These are phyloP conservation scores for Chalciporus piperatoides DNA, from an alignment of 1,284 basidiomycete genomes.

Conservation along the genomic window DNA sequence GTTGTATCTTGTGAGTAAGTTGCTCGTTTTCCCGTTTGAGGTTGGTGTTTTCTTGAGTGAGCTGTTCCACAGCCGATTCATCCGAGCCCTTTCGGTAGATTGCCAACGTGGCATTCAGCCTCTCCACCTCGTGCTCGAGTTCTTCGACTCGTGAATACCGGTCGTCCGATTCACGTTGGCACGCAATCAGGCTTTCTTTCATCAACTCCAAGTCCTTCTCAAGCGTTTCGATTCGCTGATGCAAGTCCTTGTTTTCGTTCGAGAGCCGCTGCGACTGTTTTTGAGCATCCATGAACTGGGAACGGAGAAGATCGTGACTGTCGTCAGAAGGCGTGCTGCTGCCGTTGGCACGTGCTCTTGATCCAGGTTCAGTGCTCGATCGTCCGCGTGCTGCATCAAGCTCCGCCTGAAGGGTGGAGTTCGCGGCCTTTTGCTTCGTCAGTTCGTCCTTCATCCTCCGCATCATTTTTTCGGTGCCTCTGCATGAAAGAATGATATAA, in stretches of 20 bases:
- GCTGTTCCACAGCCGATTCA: conserved; percentile 68
- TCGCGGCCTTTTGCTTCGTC: conserved; percentile 82
- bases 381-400: conserved; percentile 65
- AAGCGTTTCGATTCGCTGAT: conserved; percentile 67
- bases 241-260: conserved; percentile 73
- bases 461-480: conserved; percentile 99
- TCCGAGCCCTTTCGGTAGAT: conserved; percentile 73
- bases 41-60: conserved; percentile 71
- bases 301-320: conserved; percentile 59
- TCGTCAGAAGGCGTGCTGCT: conserved; percentile 76
- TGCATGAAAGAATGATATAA: conserved; percentile 37
- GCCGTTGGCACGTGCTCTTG: conserved; percentile 68
- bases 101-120: conserved; percentile 68
- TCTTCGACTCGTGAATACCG: conserved; percentile 72
- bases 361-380: conserved; percentile 52
- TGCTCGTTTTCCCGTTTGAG: conserved; percentile 82
- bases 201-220: conserved; percentile 71
- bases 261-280: conserved; percentile 67
- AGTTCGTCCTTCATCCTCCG: conserved; percentile 95
- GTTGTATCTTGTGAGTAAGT: conserved; percentile 80
- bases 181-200: conserved; percentile 68
- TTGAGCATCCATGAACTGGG: conserved; percentile 67
- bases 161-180: conserved; percentile 75
- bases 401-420: conserved; percentile 75
- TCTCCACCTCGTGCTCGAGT: conserved; percentile 77